Conservation (phyloP, 306 rosid species). For the Pterocarpus santalinus region DNA sequence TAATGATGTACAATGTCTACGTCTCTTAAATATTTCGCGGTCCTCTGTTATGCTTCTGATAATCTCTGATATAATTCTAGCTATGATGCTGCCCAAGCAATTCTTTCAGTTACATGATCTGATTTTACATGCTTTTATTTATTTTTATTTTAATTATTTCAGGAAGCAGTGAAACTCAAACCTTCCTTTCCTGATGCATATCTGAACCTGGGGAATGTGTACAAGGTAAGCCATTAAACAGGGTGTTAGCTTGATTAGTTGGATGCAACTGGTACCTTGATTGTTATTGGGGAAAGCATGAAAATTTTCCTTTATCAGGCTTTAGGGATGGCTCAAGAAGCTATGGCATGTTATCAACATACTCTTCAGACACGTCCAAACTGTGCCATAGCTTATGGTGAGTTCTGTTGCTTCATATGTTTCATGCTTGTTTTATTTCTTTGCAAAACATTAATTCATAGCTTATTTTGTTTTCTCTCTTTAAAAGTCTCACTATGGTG, state of each 20-base stretch:
- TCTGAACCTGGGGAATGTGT: slow-evolving; percentile 96
- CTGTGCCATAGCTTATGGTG: slow-evolving; percentile 95
- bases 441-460: not conserved
- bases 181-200: slow-evolving; percentile 98
- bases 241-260: slow-evolving; percentile 54
- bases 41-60: not conserved
- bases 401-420: slow-evolving; percentile 5
- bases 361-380: slow-evolving; percentile 91
- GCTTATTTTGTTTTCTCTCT: not conserved
- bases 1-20: not conserved
- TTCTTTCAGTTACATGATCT: not conserved
- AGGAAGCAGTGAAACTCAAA: slow-evolving; percentile 99
- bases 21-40: not conserved
- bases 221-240: slow-evolving; percentile 70
- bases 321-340: slow-evolving; percentile 94
- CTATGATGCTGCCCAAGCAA: too few species aligned
- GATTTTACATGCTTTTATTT: not conserved
- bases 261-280: slow-evolving; percentile 57
- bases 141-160: slow-evolving; percentile 27
- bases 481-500: not conserved
- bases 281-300: slow-evolving; percentile 57
- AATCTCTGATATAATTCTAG: too few species aligned
- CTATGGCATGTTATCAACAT: slow-evolving; percentile 89
- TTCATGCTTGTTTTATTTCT: not conserved
- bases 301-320: slow-evolving; percentile 75